Conservation (phyloP, 192 early-diverging fungal genomes). For the Oehlia diaphana region DNA sequence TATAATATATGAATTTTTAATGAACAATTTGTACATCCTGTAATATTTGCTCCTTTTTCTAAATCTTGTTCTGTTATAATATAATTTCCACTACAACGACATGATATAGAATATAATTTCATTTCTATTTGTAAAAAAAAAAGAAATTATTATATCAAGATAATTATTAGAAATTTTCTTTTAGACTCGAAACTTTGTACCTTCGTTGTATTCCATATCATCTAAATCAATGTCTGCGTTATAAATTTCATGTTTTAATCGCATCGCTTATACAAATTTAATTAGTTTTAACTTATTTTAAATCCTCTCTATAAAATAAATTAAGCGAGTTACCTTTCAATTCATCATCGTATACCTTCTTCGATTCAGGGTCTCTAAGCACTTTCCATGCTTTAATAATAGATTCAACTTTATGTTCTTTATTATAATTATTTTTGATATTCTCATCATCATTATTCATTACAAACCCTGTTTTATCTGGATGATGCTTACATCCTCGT, state of each 20-base stretch:
- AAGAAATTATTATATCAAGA: background rate
- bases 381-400: constrained; percentile 60
- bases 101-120: constrained; percentile 49
- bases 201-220: constrained; percentile 75
- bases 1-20: constrained; percentile 69
- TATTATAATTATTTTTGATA: background rate
- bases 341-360: constrained; percentile 52
- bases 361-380: constrained; percentile 43
- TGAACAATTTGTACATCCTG: constrained; percentile 68
- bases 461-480: constrained; percentile 15
- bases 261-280: constrained; percentile 23
- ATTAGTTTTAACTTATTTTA: no score
- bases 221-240: constrained; percentile 79
- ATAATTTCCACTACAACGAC: constrained; percentile 69
- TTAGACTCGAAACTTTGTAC: constrained; percentile 41
- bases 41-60: constrained; percentile 61
- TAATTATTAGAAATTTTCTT: background rate
- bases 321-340: constrained; percentile 40
- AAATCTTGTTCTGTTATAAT: constrained; percentile 63
- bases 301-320: background rate
- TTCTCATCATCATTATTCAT: background rate
- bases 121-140: constrained; percentile 26
- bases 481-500: constrained; percentile 16
- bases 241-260: constrained; percentile 53
- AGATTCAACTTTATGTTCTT: constrained; percentile 33